A percentile compares a stretch with the other conserved stretches of the same genome.
Conservation (phyloP, 805 yeast genomes). For the Lachancea quebecensis region DNA sequence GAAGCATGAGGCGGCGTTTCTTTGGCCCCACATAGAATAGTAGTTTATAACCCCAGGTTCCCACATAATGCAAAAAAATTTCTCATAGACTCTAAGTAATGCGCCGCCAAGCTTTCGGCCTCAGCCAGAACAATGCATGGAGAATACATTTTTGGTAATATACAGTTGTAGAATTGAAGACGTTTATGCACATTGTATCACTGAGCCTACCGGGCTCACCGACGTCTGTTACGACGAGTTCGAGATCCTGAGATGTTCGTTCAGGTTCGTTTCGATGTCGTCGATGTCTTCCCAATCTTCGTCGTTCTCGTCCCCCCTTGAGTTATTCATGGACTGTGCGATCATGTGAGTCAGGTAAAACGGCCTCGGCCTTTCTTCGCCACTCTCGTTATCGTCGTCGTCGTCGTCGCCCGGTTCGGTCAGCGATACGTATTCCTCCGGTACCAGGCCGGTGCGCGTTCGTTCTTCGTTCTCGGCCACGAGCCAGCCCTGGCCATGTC, state of each 20-base stretch:
- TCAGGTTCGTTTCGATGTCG: conserved; percentile 35
- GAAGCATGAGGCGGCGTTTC: background rate
- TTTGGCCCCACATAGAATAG: background rate
- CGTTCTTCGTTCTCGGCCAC: conserved; percentile 60
- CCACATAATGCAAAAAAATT: no score
- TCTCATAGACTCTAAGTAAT: no score
- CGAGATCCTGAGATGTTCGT: conserved; percentile 24
- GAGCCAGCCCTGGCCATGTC: conserved; percentile 98
- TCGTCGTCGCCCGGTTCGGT: conserved; percentile 18
- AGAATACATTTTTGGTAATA: conserved; percentile 1
- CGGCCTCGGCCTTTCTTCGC: conserved; percentile 36
- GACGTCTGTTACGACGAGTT: background rate
- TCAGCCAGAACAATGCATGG: background rate
- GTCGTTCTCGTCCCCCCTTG: conserved; percentile 18
- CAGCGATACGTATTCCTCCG: conserved; percentile 83
- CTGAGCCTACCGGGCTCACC: background rate
- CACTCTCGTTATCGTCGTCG: conserved; percentile 6
- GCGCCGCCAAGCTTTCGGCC: no score
- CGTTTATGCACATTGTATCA: conserved; percentile 3
- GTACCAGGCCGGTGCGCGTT: conserved; percentile 73
- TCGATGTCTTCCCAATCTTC: conserved; percentile 34
- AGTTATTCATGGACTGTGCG: conserved; percentile 27
- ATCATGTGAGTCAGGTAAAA: conserved; percentile 38
- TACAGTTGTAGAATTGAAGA: conserved; percentile 5
- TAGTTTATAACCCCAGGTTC: no score